phyloP scores from a whole-genome alignment of 129 eudicot species.

The Smallanthus sonchifolius region DNA sequence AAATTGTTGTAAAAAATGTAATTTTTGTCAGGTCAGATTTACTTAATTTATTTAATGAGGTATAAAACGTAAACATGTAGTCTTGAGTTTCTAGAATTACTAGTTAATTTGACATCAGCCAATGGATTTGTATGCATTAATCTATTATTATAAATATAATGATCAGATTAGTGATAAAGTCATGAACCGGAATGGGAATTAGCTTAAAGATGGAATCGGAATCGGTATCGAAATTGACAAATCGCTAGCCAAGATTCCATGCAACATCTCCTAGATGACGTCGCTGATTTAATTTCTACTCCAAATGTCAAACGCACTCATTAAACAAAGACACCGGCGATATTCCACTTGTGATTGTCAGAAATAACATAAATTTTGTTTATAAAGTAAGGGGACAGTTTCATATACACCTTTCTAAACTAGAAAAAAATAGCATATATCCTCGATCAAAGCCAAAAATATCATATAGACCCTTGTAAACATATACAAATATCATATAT shows the following conservation, averaged over 20 bases:
- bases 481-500: no score
- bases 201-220: neutral
- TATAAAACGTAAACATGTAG: neutral
- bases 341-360: neutral
- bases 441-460: no score
- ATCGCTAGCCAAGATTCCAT: neutral
- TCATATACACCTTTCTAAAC: no score
- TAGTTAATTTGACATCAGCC: neutral
- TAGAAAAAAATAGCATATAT: no score
- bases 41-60: no score
- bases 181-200: neutral
- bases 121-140: neutral
- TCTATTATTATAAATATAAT: neutral
- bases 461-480: no score
- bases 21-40: no score
- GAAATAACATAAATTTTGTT: neutral
- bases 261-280: neutral
- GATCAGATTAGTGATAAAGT: slow-evolving; percentile 13
- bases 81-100: slow-evolving; percentile 1
- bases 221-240: neutral
- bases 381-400: no score
- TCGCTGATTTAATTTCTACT: neutral
- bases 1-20: no score
- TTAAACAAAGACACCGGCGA: neutral
- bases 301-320: slow-evolving; percentile 4